Base-by-base conservation (phyloP, 352 stramenopile species). In the Pythium insidiosum region DNA sequence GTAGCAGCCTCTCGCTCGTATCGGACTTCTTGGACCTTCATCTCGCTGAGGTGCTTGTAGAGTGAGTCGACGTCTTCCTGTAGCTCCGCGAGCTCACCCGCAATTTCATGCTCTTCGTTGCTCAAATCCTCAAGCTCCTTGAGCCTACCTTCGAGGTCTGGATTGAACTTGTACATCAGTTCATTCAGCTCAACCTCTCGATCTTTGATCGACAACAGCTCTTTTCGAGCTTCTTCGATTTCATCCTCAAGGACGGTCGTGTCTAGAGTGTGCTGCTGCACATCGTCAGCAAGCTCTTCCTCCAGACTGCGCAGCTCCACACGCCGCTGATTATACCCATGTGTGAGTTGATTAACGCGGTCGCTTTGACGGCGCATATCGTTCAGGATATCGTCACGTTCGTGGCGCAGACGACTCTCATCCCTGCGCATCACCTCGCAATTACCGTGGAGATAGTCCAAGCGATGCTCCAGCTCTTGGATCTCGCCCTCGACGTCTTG, bases 181-280 rank as follows among this genome's bases (percentile, higher is more conserved):
- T 74, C 46, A n/a, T 85, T 72, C 19, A 91, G 46, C 37, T 77
- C 67, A 21, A 51, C 41, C 28, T 88, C 61, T 15, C 68, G 66
- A 6, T 56, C 53, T 7, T 67, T 25, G 13, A 72, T 70, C 2
- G 38, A 42, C 11, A 61, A 38, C 5, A 89, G 44, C 29, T 91
- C 79, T 7, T 61, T 55, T 20, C 68, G 46, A 3, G 80, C 57
- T 18, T 69, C 66, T 9, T 52, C 43, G 7, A 84, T 48, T 49
- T 91, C 79, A n/a, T 85, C 72, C 36, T 91, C 79, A 2, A 89
- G 56, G 44, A 88, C 69, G 11, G 63, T 75, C 7, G 77, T 88
- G 47, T 91, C 79, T 16, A 84, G 43, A 2, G 70, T 68, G 34
- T 87, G 60, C 34, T 80, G 64, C 58, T 88, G 70, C 9, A 73